Evolutionary conservation across 148 eudicot genomes (phyloP).

Genomic region (Hydrangea macrophylla): DNA sequence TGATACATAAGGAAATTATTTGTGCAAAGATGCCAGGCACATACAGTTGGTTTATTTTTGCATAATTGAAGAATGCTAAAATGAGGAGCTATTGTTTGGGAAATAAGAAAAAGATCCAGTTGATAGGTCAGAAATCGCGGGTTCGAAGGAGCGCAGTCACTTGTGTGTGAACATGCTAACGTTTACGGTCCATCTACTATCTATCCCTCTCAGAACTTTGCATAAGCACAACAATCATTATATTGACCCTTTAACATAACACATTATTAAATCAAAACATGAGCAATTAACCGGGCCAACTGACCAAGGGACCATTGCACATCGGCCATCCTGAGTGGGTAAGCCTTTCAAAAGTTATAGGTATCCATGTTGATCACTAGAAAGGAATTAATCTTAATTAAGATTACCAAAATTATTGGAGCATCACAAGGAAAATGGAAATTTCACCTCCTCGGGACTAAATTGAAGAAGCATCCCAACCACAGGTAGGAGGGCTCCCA

Average conservation of each 20-base stretch:
- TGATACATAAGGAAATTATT: not conserved
- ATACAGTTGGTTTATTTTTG: too few species aligned
- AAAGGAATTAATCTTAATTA: not conserved
- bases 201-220: too few species aligned
- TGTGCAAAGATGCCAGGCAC: not conserved
- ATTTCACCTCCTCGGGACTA: slow-evolving; percentile 93
- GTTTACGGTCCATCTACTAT: too few species aligned
- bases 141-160: too few species aligned
- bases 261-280: too few species aligned
- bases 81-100: too few species aligned
- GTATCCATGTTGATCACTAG: not conserved
- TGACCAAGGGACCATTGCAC: not conserved
- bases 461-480: slow-evolving; percentile 96
- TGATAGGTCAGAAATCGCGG: too few species aligned
- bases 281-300: not conserved
- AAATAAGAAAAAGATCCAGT: too few species aligned
- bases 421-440: slow-evolving; percentile 14
- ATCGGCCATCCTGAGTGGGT: not conserved
- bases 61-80: not conserved
- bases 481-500: slow-evolving; percentile 91
- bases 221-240: too few species aligned
- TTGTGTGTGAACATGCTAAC: too few species aligned
- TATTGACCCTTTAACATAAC: too few species aligned
- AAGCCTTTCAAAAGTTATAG: not conserved
- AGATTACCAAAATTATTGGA: not conserved